Evolutionary conservation across 2,329 filamentous ascomycete genomes (phyloP).

Genomic region (Ascochyta lentis): DNA sequence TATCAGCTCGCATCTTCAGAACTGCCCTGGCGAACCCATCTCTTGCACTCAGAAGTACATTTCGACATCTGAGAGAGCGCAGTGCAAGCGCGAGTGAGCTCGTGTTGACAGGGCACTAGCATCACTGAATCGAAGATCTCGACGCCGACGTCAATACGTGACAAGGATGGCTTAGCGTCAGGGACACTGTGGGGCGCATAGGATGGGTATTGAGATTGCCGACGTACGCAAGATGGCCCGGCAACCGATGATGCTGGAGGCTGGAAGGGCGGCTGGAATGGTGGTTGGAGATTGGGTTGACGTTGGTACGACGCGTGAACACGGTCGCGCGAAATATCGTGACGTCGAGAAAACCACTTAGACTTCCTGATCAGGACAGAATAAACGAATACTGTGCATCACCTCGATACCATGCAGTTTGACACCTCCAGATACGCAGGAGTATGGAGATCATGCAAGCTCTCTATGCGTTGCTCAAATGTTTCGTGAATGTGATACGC

Average conservation of each 20-base stretch:
- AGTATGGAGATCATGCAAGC: background rate
- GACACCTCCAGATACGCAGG: background rate
- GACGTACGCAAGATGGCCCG: constrained; percentile 26
- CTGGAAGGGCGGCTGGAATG: constrained; percentile 18
- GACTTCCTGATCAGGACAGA: constrained; percentile 8
- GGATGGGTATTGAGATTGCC: constrained; percentile 24
- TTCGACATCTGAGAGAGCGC: background rate
- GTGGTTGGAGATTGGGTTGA: constrained; percentile 5
- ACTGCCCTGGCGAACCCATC: too few relatives aligned
- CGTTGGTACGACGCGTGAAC: constrained; percentile 27
- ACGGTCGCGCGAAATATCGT: constrained; percentile 30
- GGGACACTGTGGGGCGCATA: constrained; percentile 23
- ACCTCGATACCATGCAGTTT: background rate
- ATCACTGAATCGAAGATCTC: background rate
- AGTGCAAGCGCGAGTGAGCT: background rate
- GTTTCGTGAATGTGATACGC: background rate
- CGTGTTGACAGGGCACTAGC: constrained; percentile 1
- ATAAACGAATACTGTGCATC: background rate
- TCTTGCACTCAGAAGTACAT: too few relatives aligned
- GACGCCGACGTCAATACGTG: constrained; percentile 29
- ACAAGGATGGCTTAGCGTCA: constrained; percentile 27
- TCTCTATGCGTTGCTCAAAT: background rate
- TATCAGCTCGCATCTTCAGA: too few relatives aligned
- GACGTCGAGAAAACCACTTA: constrained; percentile 24
- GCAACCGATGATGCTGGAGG: constrained; percentile 23